These are phyloP conservation scores for Brachypodium distachyon DNA, from an alignment of 202 grass and related monocot species.

Conservation along the genomic window DNA sequence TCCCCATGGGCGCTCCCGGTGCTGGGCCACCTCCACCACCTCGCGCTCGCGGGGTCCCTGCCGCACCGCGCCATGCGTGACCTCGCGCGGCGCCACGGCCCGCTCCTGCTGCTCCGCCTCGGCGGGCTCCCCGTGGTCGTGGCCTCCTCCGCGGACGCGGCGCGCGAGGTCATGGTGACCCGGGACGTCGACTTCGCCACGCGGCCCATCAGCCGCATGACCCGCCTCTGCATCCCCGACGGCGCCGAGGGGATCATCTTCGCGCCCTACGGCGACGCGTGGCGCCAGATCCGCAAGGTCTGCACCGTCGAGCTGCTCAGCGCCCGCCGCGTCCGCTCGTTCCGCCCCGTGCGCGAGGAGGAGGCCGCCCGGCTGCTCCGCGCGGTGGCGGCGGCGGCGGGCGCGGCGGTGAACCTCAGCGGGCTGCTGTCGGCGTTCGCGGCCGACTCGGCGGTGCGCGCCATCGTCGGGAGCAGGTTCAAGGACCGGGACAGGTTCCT, in stretches of 20 bases:
- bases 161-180: conserved; percentile 26
- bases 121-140: conserved; percentile 15
- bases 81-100: not conserved
- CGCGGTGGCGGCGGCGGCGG: conserved; percentile 20
- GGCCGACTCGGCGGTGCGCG: not conserved
- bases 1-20: conserved; percentile 14
- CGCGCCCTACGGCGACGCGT: conserved; percentile 35
- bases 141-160: conserved; percentile 16
- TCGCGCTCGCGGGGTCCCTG: not conserved
- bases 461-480: conserved; percentile 24
- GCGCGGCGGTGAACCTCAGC: conserved; percentile 2
- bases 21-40: conserved; percentile 27
- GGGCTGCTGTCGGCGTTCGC: conserved; percentile 3
- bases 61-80: conserved; percentile 12
- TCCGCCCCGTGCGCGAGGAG: conserved; percentile 35
- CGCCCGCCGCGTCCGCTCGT: conserved; percentile 34
- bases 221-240: not conserved
- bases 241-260: conserved; percentile 24
- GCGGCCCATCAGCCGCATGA: not conserved
- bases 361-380: conserved; percentile 38
- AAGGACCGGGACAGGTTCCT: conserved; percentile 30
- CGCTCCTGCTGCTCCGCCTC: conserved; percentile 19
- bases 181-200: conserved; percentile 19
- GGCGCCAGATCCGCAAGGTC: conserved; percentile 47
- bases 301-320: conserved; percentile 46